A percentile compares a stretch with the other conserved stretches of the same genome.
These are phyloP conservation scores for Neostapfia colusana DNA, from an alignment of 176 grass and related monocot genomes.

Conservation along the genomic window DNA sequence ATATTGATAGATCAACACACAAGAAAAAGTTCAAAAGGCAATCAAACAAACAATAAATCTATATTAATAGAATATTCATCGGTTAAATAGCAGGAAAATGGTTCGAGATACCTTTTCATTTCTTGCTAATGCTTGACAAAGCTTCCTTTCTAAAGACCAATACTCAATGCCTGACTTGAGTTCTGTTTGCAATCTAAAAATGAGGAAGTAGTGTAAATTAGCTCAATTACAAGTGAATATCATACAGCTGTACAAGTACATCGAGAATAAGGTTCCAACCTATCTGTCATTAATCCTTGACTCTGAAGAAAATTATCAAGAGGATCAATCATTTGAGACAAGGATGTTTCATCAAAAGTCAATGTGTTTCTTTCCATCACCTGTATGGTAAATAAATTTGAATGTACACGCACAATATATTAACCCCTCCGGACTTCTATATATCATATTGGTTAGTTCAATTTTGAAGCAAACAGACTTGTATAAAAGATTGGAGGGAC, in stretches of 20 bases:
- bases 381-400: slow-evolving; percentile 39
- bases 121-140: slow-evolving; percentile 67
- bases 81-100: not conserved
- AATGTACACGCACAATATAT: slow-evolving; percentile 16
- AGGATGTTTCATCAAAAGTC: slow-evolving; percentile 32
- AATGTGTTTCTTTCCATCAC: slow-evolving; percentile 27
- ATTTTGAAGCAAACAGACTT: not conserved
- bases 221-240: slow-evolving; percentile 6
- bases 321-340: slow-evolving; percentile 53
- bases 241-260: slow-evolving; percentile 21
- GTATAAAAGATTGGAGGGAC: not conserved
- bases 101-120: slow-evolving; percentile 56
- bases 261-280: slow-evolving; percentile 43
- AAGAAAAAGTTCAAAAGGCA: slow-evolving; percentile 1
- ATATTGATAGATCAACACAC: not conserved
- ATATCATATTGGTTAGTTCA: not conserved
- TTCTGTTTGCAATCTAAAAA: slow-evolving; percentile 66
- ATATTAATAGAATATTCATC: not conserved
- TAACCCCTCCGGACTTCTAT: not conserved
- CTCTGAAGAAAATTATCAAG: slow-evolving; percentile 61
- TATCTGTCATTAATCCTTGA: slow-evolving; percentile 64
- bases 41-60: not conserved
- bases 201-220: not conserved
- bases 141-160: slow-evolving; percentile 84
- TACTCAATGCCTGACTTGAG: slow-evolving; percentile 74